Evolutionary conservation across 768 basidiomycete species (phyloP), one percentile per base, ranked within the genome.

Genomic region (Collybia mongolica): DNA sequence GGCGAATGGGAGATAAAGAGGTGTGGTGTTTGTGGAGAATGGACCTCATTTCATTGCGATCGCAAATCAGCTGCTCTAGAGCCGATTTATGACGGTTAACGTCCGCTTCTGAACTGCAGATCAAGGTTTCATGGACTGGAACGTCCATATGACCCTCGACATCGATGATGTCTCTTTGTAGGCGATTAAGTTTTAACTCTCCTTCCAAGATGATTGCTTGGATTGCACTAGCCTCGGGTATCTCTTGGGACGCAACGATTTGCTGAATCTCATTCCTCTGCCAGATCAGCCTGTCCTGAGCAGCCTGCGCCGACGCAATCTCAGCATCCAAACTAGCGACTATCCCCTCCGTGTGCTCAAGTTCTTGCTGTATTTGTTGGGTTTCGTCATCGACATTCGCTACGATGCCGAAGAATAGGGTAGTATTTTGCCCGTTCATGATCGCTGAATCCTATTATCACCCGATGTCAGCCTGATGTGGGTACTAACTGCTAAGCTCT

Each of bases 1-100:
- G 48, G 6, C 62, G 58, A 38, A 64, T 61, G 43, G 64, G 60
- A 8, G 63, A 64, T 3, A 63, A 47, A 11, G 58, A 50, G 1
- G 50, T 48, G 15, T 48, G 32, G 20, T 56, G 60, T 18, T 51
- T 48, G 32, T 61, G 54, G 15, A 61, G 54, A 15, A 46, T 26
- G 7, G 46, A 18, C 20, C 50, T 50, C 6, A 44, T 46, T 29
- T 44, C 26, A 20, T 54, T 54, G 23, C 53, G 57, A 41, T 58
- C 53, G 38, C 8, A 19, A 2, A 55, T 20, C 12, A 61, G 49
- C 9, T 48, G 42, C 17, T 45, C 41, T n/a, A 58, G 47, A 28
- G 51, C 38, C 6, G 52, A 51, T 9, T 47, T 51, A 18, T 51
- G 45, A 22, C 51, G 20, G 22, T 53, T 48, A 42, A 57, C 52